A percentile compares a stretch with the other conserved stretches of the same genome.
Evolutionary conservation across 1,139 yeast species (phyloP).

Genomic region (Sugiyamaella grinbergsii): DNA sequence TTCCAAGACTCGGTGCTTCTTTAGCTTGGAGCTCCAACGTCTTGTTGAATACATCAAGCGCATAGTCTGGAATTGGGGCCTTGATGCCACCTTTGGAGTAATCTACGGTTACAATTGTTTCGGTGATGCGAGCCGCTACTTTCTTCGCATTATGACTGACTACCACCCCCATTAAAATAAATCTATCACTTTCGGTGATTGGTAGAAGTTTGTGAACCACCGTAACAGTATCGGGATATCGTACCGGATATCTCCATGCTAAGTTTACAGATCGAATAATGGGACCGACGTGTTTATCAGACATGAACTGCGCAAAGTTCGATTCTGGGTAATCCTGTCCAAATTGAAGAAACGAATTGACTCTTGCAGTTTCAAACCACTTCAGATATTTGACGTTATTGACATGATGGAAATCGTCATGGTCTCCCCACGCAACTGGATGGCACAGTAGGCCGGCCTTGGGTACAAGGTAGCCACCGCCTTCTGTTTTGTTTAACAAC

Average conservation of each 20-base stretch:
- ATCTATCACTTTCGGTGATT: constrained; percentile 36
- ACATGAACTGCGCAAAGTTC: constrained; percentile 35
- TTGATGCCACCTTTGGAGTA: constrained; percentile 39
- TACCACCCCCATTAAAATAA: constrained; percentile 41
- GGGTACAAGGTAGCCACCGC: constrained; percentile 35
- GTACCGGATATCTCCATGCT: constrained; percentile 42
- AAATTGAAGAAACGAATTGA: constrained; percentile 34
- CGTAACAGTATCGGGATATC: constrained; percentile 40
- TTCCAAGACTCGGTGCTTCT: constrained; percentile 13
- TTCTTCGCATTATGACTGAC: constrained; percentile 41
- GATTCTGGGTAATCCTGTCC: constrained; percentile 24
- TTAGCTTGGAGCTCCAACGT: constrained; percentile 17
- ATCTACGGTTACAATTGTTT: constrained; percentile 42
- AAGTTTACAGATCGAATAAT: constrained; percentile 40
- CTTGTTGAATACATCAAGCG: constrained; percentile 27
- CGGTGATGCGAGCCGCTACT: constrained; percentile 42
- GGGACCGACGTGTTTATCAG: constrained; percentile 38
- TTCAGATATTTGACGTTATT: constrained; percentile 42
- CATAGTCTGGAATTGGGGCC: constrained; percentile 37
- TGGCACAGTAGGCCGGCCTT: constrained; percentile 36
- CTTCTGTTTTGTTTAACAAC: constrained; percentile 35
- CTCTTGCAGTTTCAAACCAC: constrained; percentile 44
- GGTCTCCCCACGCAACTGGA: constrained; percentile 41
- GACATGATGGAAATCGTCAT: constrained; percentile 41
- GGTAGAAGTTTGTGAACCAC: constrained; percentile 40